Base-by-base conservation (phyloP, 2,329 filamentous ascomycete species). In the Epichloe baconii region DNA sequence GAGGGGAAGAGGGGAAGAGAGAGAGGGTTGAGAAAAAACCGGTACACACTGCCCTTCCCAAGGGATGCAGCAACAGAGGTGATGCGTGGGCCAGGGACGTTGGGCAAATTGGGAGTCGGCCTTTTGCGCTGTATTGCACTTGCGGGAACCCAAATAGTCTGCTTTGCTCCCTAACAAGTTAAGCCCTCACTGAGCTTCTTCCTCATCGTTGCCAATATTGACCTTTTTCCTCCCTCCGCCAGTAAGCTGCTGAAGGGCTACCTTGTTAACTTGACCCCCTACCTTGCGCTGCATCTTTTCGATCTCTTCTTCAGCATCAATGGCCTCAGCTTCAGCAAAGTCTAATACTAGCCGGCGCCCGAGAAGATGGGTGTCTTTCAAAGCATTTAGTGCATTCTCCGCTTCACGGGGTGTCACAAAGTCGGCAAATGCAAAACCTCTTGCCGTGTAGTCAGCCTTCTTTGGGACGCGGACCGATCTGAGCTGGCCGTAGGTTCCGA, bases 281-380 rank as follows among this genome's bases (percentile, higher is more conserved):
- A 94, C 85, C 77, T 96, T 98, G 77, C 87, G 86, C 71, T 95
- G 88, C 85, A 98, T 95, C 73, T 88, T 91, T 66, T 86, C 84
- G 64, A 98, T 93, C 71, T 97, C 90, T 69, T 90, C 88, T 72
- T 98, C 93, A 3, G 93, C 84, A 71, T 97, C 90, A 58, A 93
- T 77, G 40, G 87, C 79, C 61, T 97, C 93, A 57, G 85, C 86
- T 62, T 88, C 84, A 40, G 90, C 91, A 71, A 89, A 97, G 65
- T 96, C 88, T 55, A 98, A 76, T 51, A 97, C 88, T 61, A 98
- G 76, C 62, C 85, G 83, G 54, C 93, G 82, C 52, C 93, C 93
- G 52, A 97, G 77, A 62, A 98, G 74, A 78, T 98, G 93, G 44
- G 93, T 97, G 67, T 95, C 88, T 65, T 83, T 84, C 59, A 98